Conservation (phyloP, 1,284 basidiomycete species). For the Sanguinoderma infundibulare region DNA sequence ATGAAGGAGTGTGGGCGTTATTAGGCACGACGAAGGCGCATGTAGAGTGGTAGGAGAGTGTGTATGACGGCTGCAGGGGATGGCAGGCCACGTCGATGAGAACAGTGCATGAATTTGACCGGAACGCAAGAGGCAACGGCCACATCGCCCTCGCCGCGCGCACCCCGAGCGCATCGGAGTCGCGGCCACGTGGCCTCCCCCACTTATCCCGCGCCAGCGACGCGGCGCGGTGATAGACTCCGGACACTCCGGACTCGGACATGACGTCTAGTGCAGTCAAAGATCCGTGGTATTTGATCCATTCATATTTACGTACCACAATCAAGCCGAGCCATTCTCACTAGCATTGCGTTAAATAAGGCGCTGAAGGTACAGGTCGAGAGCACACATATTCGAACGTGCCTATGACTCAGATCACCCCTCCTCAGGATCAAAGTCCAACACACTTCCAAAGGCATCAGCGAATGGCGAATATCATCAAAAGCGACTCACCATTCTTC, state of each 20-base stretch:
- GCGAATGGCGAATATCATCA: neutral
- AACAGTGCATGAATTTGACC: conserved; percentile 14
- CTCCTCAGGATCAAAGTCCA: conserved; percentile 21
- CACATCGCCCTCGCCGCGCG: neutral
- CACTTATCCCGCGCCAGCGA: neutral
- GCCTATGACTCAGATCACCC: conserved; percentile 17
- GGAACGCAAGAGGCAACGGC: conserved; percentile 1
- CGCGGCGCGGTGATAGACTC: no score
- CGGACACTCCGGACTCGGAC: no score
- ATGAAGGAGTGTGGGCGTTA: conserved; percentile 20
- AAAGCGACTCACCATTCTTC: conserved; percentile 67
- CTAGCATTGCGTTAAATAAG: neutral
- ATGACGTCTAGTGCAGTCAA: no score
- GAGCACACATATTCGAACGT: no score
- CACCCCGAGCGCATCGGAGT: conserved; percentile 17
- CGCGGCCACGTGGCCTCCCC: conserved; percentile 14
- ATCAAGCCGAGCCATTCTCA: no score
- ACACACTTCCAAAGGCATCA: conserved; percentile 7
- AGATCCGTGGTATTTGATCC: no score
- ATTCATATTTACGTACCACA: no score
- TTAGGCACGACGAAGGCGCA: conserved; percentile 7
- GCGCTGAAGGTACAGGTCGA: neutral
- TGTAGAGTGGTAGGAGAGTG: conserved; percentile 8
- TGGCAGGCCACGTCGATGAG: conserved; percentile 10
- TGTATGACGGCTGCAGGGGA: conserved; percentile 5